Evolutionary conservation across 2,329 filamentous ascomycete genomes (phyloP), one percentile per base, ranked within the genome.

Genomic region (Fusarium graminum): DNA sequence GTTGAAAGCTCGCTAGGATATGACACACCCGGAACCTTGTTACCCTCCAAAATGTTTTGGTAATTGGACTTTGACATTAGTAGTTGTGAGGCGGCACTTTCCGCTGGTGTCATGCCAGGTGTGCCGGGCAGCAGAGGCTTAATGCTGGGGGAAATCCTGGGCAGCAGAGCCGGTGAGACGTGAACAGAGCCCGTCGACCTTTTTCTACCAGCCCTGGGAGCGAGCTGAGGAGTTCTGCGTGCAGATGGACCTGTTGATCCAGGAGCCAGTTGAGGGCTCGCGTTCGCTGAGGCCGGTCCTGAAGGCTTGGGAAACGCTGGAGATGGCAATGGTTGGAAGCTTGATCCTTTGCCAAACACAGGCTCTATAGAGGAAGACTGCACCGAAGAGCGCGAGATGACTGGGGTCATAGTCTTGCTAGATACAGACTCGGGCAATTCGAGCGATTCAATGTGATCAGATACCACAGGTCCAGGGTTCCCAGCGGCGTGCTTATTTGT

Each of bases 1-100:
- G 94, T 96, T 8, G 94, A 97, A 40, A 99, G 84, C 50, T 94
- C 92, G 70, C 92, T 93, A 1, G 94, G 94, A 71, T 97, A 98
- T 2, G 91, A 91, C 13, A 97, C 91, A 13, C 94, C 94, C 0
- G 94, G 94, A 1, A 97, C 88, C 55, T 90, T 90, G 49, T 93
- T 98, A 46, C 95, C 95, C 76, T 98, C 95, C 12, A 99, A 81
- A 36, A 99, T 95, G 72, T 97, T 97, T 74, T 98, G 94, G 74
- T 99, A 99, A 74, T 99, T 99, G 3, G 94, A 98, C 77, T 98
- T 98, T 16, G 92, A 93, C 34, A 94, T 92, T 28, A 99, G 85
- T 42, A 98, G 85, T 28, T 93, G 85, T n/a, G 87, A 89, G 0
- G 87, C 84, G 3, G 86, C 84, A 69, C 88, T 86, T 67, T 89